Evolutionary conservation across 129 eudicot genomes (phyloP), one percentile per base, ranked within the genome.

Genomic region (Artemisia annua): DNA sequence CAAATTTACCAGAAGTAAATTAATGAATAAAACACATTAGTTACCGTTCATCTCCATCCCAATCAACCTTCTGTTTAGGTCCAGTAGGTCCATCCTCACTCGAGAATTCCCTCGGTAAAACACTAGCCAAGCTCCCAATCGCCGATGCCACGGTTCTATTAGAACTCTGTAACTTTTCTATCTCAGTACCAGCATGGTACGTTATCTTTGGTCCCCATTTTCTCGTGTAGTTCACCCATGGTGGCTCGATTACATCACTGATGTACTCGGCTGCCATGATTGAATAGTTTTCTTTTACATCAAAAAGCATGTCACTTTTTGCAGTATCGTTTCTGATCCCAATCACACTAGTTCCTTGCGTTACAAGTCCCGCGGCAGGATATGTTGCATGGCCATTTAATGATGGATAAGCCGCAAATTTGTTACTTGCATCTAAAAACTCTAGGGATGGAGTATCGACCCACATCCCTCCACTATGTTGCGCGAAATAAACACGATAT

Each of bases 381-480:
- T 90, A 90, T 32, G 69, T 75, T 3, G 94, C 94, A 63, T 90
- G 97, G 0, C 97, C 97, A 44, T 90, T 78, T 51, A 83, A 35
- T 1, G 97, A 85, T 9, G 94, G 30, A 50, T 90, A 90, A 5
- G 66, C 91, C 11, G 80, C 85, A 3, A 80, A 64, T 53, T 63
- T 85, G 67, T 85, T 85, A 2, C 81, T 67, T 14, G 66, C 79
- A 2, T 71, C 68, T 30, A 72, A 28, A 54, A 74, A 90, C 66
- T 87, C 91, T 2, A 90, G 83, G 63, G 64, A 49, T 0, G 82
- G 32, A 11, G 89, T 48, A 6, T 85, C 83, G 0, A 87, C 85
- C 97, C 97, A 90, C 0, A 9, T 26, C 30, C 97, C 97, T 28
- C 79, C 79, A 53, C 91, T 82, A 68, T 90, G 97, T 78, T 87